Evolutionary conservation across 768 basidiomycete genomes (phyloP).

Genomic region (Termitomyces heimii): DNA sequence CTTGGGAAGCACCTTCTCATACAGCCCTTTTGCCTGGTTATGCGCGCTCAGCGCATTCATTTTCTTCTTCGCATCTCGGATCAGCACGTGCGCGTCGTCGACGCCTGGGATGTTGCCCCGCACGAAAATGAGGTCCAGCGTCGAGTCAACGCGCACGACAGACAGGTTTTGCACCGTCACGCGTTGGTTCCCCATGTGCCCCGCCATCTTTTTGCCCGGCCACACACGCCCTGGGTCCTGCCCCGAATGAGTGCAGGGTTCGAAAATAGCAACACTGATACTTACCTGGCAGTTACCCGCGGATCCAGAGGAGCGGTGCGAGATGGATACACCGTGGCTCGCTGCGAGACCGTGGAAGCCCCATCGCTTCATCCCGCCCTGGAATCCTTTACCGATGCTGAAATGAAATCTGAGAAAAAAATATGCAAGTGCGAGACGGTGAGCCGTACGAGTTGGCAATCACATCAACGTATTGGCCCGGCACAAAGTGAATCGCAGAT

Average conservation of each 20-base stretch:
- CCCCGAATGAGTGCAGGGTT: neutral
- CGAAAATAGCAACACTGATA: neutral
- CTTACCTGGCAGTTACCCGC: constrained; percentile 92
- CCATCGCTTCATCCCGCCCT: constrained; percentile 96
- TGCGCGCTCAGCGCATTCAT: constrained; percentile 54
- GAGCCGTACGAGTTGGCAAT: constrained; percentile 78
- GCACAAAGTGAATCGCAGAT: constrained; percentile 92
- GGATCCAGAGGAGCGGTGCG: constrained; percentile 89
- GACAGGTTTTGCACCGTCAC: constrained; percentile 84
- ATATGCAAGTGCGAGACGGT: neutral
- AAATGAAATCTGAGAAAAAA: neutral
- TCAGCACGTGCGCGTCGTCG: constrained; percentile 80
- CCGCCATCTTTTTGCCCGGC: constrained; percentile 99
- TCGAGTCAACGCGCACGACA: constrained; percentile 83
- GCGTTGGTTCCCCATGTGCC: constrained; percentile 80
- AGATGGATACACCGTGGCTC: constrained; percentile 93
- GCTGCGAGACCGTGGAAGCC: constrained; percentile 87
- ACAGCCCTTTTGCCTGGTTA: constrained; percentile 64
- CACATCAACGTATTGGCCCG: constrained; percentile 93
- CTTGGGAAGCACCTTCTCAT: constrained; percentile 75
- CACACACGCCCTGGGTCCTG: constrained; percentile 95
- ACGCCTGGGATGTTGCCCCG: constrained; percentile 88
- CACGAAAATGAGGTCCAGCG: constrained; percentile 85
- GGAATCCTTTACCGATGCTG: constrained; percentile 96
- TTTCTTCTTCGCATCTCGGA: constrained; percentile 90